A percentile compares a stretch with the other conserved stretches of the same genome.
These are phyloP conservation scores for Helicocarpus griseus DNA, from an alignment of 2,329 filamentous ascomycete genomes.

Conservation along the genomic window DNA sequence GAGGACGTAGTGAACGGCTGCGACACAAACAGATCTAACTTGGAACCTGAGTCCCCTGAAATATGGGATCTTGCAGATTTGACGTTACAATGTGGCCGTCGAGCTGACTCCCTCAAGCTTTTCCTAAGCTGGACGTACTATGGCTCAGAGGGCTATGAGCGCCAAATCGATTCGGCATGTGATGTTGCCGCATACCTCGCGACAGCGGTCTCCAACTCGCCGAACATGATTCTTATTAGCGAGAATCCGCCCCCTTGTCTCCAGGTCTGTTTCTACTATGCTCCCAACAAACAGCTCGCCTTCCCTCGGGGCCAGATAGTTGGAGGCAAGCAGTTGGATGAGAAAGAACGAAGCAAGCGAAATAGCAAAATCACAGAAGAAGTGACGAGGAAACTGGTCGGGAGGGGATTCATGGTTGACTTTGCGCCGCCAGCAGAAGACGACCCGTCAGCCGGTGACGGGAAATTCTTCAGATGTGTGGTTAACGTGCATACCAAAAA, in stretches of 20 bases:
- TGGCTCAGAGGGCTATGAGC: slow-evolving; percentile 62
- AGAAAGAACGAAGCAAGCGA: slow-evolving; percentile 29
- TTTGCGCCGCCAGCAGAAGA: slow-evolving; percentile 46
- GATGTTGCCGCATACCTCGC: slow-evolving; percentile 61
- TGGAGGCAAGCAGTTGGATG: slow-evolving; percentile 17
- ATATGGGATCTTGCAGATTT: slow-evolving; percentile 86
- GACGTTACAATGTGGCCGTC: slow-evolving; percentile 84
- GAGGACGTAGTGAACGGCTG: slow-evolving; percentile 23
- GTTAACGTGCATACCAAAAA: slow-evolving; percentile 53
- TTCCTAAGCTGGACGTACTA: slow-evolving; percentile 87
- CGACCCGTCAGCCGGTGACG: slow-evolving; percentile 42
- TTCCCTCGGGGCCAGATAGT: slow-evolving; percentile 21
- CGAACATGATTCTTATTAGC: slow-evolving; percentile 62
- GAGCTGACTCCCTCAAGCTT: slow-evolving; percentile 77
- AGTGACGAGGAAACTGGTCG: slow-evolving; percentile 46
- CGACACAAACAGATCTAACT: slow-evolving; percentile 13
- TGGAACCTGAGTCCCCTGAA: slow-evolving; percentile 38
- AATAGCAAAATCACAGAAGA: slow-evolving; percentile 49
- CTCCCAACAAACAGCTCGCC: slow-evolving; percentile 45
- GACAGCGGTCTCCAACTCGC: slow-evolving; percentile 42
- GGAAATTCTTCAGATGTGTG: slow-evolving; percentile 60
- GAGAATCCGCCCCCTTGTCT: slow-evolving; percentile 73
- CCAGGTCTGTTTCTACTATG: slow-evolving; percentile 92
- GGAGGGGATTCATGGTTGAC: slow-evolving; percentile 60
- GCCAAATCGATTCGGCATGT: slow-evolving; percentile 64